Base-by-base conservation (phyloP, 495 filamentous ascomycete genomes). In the Pseudotulostoma volvatum region DNA sequence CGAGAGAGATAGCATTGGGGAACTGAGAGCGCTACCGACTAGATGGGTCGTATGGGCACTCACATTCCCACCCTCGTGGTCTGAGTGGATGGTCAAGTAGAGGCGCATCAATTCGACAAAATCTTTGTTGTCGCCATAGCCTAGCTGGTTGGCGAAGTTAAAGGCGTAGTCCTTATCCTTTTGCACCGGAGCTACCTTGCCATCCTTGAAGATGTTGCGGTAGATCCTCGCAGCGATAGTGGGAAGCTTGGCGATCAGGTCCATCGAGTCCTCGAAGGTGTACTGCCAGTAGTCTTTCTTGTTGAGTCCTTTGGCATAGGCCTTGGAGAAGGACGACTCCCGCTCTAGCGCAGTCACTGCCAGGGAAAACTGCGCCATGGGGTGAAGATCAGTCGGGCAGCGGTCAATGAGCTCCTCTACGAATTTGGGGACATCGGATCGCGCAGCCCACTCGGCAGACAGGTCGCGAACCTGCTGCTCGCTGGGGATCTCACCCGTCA, bases 261-360 rank as follows among this genome's bases (percentile, higher is more conserved):
- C 87, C 90, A 97, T 96, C 41, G 87, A 93, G 68, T 97, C 90
- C 75, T 97, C 90, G 54, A 92, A 97, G 49, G 90, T 94, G 72
- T 96, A 84, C 64, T 74, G 76, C 90, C 90, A 97, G 81, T 97
- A 97, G 47, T 96, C 84, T 61, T 81, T 81, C 79, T 97, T 97
- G 73, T 84, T 87, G 54, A 97, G 80, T 56, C 90, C 90, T 74
- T 90, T 93, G 50, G 86, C 88, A 53, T 97, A 97, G 51, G 88
- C 88, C 70, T 93, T 93, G 52, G 92, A 76, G 63, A 97, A 97
- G 38, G 83, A 74, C 36, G 90, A 96, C 65, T 92, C 90, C 60
- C 92, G 85, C 76, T 97, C 92, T 48, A 97, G 84, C 56, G 90
- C 90, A 49, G 80, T 94, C 50, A 97, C 86, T 49, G 92, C 90